Percentiles rank a stretch among this genome's conserved stretches.
These are phyloP conservation scores for Cladosporium sphaerospermum DNA, from an alignment of 2,329 filamentous ascomycete species.

Conservation along the genomic window DNA sequence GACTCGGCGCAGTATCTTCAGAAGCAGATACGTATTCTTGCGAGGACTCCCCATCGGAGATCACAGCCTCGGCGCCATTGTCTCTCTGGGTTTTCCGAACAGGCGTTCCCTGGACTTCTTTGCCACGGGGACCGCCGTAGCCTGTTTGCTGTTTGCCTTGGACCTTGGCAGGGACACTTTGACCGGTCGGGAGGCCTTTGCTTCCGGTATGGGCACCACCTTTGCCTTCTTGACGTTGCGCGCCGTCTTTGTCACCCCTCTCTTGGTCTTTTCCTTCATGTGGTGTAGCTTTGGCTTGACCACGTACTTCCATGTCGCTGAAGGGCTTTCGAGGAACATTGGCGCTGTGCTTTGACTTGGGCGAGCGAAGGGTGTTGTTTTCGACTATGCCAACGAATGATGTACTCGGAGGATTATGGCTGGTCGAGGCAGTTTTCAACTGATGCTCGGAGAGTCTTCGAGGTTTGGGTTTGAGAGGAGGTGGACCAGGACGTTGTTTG, in stretches of 20 bases:
- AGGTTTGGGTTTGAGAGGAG: constrained; percentile 26
- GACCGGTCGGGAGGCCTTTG: background rate
- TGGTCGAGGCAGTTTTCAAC: background rate
- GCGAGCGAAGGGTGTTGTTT: constrained; percentile 32
- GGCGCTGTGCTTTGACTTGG: constrained; percentile 33
- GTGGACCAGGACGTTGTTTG: constrained; percentile 17
- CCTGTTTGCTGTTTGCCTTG: background rate
- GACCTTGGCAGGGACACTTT: background rate
- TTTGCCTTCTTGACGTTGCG: background rate
- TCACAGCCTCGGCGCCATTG: background rate
- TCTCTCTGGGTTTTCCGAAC: too few species aligned
- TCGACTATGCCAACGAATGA: constrained; percentile 67
- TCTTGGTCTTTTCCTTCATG: constrained; percentile 8
- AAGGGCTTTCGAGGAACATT: constrained; percentile 31
- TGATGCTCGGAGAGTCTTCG: constrained; percentile 20
- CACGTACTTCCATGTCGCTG: constrained; percentile 26
- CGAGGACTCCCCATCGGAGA: background rate
- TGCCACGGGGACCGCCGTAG: too few species aligned
- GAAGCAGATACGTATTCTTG: constrained; percentile 19
- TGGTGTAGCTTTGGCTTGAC: constrained; percentile 25
- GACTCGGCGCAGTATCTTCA: constrained; percentile 14
- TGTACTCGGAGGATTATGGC: constrained; percentile 45
- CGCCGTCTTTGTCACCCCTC: constrained; percentile 2
- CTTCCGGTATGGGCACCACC: too few species aligned
- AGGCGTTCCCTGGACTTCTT: too few species aligned